phyloP scores from a whole-genome alignment of 2,329 filamentous ascomycete species.

The Trichoderma arundinaceum region DNA sequence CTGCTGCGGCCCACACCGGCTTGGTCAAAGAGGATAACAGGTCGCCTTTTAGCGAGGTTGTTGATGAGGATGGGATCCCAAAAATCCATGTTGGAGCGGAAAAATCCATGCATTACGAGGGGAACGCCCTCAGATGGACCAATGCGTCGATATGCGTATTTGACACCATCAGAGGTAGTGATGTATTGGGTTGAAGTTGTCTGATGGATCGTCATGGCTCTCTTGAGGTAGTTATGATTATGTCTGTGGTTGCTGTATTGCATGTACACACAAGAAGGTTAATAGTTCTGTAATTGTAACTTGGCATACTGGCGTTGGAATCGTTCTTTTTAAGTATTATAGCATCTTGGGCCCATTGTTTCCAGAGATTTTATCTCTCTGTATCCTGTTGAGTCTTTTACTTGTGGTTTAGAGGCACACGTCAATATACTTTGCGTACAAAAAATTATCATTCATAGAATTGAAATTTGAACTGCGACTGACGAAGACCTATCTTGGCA shows the following conservation, averaged over 20 bases:
- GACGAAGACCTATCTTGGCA: background rate
- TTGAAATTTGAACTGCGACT: background rate
- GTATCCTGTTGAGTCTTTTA: background rate
- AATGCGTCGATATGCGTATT: slow-evolving; percentile 1
- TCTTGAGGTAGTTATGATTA: background rate
- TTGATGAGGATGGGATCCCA: slow-evolving; percentile 25
- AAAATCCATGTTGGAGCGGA: slow-evolving; percentile 9
- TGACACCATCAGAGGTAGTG: background rate
- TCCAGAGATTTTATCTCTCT: background rate
- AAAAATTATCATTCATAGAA: background rate
- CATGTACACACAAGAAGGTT: background rate
- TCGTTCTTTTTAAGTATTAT: no score
- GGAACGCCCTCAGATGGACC: background rate
- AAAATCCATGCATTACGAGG: background rate
- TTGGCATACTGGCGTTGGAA: no score
- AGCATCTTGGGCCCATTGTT: background rate
- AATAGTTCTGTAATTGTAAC: background rate
- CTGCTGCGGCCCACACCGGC: background rate
- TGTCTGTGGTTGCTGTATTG: background rate
- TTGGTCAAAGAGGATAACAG: slow-evolving; percentile 4
- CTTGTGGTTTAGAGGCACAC: background rate
- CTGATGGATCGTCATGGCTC: background rate
- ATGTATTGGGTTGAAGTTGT: background rate
- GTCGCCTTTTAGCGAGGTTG: background rate
- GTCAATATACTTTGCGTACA: background rate